phyloP scores from a whole-genome alignment of 495 filamentous ascomycete species.

The Penicillium taxi region DNA sequence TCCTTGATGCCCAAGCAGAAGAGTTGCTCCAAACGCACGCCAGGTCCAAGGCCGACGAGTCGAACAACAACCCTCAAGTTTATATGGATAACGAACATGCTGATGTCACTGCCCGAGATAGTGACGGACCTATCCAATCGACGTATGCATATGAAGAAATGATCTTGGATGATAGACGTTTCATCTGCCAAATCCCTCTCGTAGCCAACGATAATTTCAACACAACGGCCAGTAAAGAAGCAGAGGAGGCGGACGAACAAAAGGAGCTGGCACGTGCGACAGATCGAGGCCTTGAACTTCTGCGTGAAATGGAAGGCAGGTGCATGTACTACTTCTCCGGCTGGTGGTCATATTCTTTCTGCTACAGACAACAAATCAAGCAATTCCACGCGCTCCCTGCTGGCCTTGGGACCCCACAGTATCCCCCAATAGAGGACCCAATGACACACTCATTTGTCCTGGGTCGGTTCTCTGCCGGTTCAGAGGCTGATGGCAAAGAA shows the following conservation, averaged over 20 bases:
- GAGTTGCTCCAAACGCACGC: constrained; percentile 43
- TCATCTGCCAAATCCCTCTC: constrained; percentile 78
- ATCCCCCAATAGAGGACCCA: constrained; percentile 67
- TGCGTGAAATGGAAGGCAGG: constrained; percentile 73
- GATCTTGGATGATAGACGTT: constrained; percentile 57
- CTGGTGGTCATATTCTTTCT: constrained; percentile 98
- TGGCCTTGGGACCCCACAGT: constrained; percentile 54
- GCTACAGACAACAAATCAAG: constrained; percentile 77
- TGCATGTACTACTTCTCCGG: constrained; percentile 88
- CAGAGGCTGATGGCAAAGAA: constrained; percentile 15
- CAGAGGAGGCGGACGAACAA: constrained; percentile 59
- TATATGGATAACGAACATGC: constrained; percentile 13
- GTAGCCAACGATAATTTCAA: constrained; percentile 41
- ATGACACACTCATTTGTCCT: constrained; percentile 72
- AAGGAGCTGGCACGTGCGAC: constrained; percentile 80
- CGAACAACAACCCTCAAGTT: constrained; percentile 20
- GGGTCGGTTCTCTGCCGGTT: constrained; percentile 46
- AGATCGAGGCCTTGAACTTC: constrained; percentile 80
- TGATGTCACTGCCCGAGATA: constrained; percentile 4
- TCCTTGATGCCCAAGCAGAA: constrained; percentile 63
- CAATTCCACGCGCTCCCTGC: constrained; percentile 84
- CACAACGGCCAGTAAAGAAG: constrained; percentile 52
- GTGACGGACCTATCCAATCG: background rate
- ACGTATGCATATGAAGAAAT: constrained; percentile 45
- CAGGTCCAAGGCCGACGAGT: constrained; percentile 7